Conservation (phyloP, 2,329 filamentous ascomycete species). For the Microdochium trichocladiopsis region DNA sequence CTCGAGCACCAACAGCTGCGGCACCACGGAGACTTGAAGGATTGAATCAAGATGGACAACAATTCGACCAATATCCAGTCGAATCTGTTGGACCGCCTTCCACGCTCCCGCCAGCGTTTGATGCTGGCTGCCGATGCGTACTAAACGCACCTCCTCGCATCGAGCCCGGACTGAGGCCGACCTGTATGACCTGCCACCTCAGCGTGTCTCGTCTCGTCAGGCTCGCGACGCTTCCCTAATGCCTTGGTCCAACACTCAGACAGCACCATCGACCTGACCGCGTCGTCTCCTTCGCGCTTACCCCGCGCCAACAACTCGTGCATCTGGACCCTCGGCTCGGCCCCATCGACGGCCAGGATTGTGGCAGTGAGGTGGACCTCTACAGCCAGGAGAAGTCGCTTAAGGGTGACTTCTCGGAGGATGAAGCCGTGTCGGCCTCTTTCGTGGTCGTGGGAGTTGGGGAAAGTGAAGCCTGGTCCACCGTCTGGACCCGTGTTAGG, state of each 20-base stretch:
- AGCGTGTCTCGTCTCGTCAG: not conserved
- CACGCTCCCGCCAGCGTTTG: not conserved
- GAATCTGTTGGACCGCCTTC: not conserved
- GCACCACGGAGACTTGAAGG: not conserved
- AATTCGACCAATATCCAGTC: not conserved
- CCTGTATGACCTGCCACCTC: not conserved
- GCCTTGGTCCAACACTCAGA: not conserved
- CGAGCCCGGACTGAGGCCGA: not conserved
- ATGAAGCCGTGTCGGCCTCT: not conserved
- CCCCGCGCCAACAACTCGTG: not conserved
- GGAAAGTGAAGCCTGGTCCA: not conserved
- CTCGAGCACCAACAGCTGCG: not conserved
- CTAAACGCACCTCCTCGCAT: not conserved
- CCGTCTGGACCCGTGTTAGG: not conserved
- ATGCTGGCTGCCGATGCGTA: not conserved
- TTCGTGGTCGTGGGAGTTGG: not conserved
- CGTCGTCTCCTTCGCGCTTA: not conserved
- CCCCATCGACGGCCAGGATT: not conserved
- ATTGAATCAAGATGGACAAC: not conserved
- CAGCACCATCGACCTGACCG: not conserved
- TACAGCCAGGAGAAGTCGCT: not conserved
- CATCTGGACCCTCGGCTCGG: not conserved
- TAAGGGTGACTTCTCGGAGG: not conserved
- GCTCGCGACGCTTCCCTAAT: not conserved
- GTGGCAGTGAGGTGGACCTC: not conserved